Percentiles rank a stretch among this genome's conserved stretches.
These are phyloP conservation scores for Leccinum uliginosum DNA, from an alignment of 768 basidiomycete genomes.

Conservation along the genomic window DNA sequence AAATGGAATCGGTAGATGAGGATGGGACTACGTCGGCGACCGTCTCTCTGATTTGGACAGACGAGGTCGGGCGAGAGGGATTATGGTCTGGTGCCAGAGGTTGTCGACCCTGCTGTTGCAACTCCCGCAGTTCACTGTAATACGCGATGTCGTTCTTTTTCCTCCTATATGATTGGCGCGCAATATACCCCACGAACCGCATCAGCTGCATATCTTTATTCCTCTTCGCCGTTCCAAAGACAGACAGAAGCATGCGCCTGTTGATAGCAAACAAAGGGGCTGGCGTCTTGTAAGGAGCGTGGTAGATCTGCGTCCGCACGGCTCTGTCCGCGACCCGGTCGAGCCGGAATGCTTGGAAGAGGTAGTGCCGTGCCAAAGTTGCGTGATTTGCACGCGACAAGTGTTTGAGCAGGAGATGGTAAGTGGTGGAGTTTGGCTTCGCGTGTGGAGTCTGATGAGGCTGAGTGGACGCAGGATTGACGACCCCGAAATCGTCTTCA, in stretches of 20 bases:
- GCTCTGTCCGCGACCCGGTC: slow-evolving; percentile 36
- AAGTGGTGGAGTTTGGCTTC: slow-evolving; percentile 63
- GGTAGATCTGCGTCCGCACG: slow-evolving; percentile 33
- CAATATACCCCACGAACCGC: slow-evolving; percentile 52
- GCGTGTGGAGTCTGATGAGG: slow-evolving; percentile 41
- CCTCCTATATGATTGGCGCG: slow-evolving; percentile 40
- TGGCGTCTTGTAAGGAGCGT: slow-evolving; percentile 30
- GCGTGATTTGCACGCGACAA: slow-evolving; percentile 45
- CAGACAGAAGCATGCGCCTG: slow-evolving; percentile 50
- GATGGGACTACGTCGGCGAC: neutral
- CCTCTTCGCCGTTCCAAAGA: slow-evolving; percentile 55
- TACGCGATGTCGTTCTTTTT: slow-evolving; percentile 47
- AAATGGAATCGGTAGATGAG: slow-evolving; percentile 8
- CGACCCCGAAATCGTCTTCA: slow-evolving; percentile 50
- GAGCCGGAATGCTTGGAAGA: slow-evolving; percentile 46
- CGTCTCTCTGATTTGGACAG: neutral
- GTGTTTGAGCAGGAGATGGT: slow-evolving; percentile 57
- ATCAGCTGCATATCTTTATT: slow-evolving; percentile 56
- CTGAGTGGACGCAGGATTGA: slow-evolving; percentile 34
- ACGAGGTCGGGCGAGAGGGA: slow-evolving; percentile 7
- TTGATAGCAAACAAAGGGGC: slow-evolving; percentile 56
- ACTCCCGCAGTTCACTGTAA: slow-evolving; percentile 34
- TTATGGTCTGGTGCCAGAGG: slow-evolving; percentile 20
- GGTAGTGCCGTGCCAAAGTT: slow-evolving; percentile 62
- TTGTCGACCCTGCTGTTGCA: slow-evolving; percentile 22